Conservation (phyloP, 2,329 filamentous ascomycete genomes). For the Sclerotinia subarctica region DNA sequence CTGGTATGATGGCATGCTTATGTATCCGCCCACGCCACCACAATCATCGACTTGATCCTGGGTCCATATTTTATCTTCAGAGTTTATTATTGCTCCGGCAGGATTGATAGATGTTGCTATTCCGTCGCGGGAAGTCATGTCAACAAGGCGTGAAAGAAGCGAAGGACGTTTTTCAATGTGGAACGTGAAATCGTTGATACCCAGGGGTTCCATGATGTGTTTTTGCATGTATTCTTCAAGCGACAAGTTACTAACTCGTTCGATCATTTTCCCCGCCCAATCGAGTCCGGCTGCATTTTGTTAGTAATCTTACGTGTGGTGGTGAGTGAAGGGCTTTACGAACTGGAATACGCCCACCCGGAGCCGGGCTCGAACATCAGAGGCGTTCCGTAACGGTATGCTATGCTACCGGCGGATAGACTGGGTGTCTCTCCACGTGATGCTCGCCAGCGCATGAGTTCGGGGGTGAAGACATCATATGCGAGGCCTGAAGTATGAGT, state of each 20-base stretch:
- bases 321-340: conserved; percentile 46
- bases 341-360: conserved; percentile 59
- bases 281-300: conserved; percentile 43
- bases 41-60: conserved; percentile 11
- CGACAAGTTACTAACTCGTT: conserved; percentile 39
- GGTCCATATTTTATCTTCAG: neutral
- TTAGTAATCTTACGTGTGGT: neutral
- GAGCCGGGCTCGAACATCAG: conserved; percentile 62
- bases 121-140: conserved; percentile 21
- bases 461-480: conserved; percentile 24
- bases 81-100: neutral
- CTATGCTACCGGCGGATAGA: neutral
- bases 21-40: conserved; percentile 18
- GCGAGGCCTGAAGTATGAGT: conserved; percentile 31
- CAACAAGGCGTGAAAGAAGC: conserved; percentile 7
- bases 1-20: conserved; percentile 15
- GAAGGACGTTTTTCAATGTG: conserved; percentile 15
- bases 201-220: conserved; percentile 24
- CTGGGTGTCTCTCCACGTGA: conserved; percentile 21
- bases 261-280: conserved; percentile 51
- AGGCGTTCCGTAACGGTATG: conserved; percentile 38
- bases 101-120: neutral
- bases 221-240: conserved; percentile 28
- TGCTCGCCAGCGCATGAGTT: conserved; percentile 20
- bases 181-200: conserved; percentile 25